Conservation (phyloP, 768 basidiomycete genomes). For the Tephrocybe sp. region DNA sequence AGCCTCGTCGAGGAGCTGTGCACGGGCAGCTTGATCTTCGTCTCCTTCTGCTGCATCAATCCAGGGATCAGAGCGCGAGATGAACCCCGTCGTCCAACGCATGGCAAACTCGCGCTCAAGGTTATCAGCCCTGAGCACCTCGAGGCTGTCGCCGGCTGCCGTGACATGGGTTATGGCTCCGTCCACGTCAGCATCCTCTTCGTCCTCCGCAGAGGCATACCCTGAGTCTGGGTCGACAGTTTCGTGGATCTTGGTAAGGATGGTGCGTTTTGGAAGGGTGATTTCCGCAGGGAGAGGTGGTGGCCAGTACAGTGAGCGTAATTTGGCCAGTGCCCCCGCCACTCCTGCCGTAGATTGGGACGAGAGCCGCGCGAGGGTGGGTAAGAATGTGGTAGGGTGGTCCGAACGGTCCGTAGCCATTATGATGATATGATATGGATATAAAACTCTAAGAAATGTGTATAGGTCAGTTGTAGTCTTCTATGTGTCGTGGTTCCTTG, state of each 20-base stretch:
- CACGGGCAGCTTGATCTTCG: slow-evolving; percentile 40
- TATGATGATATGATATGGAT: slow-evolving; percentile 13
- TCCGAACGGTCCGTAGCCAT: slow-evolving; percentile 12
- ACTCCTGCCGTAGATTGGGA: slow-evolving; percentile 35
- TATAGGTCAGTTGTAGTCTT: slow-evolving; percentile 14
- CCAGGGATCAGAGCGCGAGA: slow-evolving; percentile 62
- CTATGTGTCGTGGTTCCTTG: slow-evolving; percentile 10
- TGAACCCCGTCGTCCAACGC: slow-evolving; percentile 73
- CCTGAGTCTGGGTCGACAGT: slow-evolving; percentile 66
- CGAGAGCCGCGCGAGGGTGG: slow-evolving; percentile 47
- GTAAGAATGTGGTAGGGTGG: slow-evolving; percentile 46
- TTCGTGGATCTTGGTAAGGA: slow-evolving; percentile 36
- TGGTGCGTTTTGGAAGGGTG: slow-evolving; percentile 24
- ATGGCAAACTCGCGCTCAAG: slow-evolving; percentile 70
- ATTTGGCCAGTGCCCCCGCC: slow-evolving; percentile 37
- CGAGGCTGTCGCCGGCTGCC: slow-evolving; percentile 23
- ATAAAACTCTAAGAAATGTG: neutral
- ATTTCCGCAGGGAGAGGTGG: slow-evolving; percentile 28
- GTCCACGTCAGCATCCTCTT: slow-evolving; percentile 39
- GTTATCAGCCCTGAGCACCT: slow-evolving; percentile 57
- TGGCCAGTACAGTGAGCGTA: slow-evolving; percentile 56
- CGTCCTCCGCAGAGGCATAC: slow-evolving; percentile 73
- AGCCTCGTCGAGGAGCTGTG: slow-evolving; percentile 52
- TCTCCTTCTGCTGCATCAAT: slow-evolving; percentile 22
- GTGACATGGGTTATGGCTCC: slow-evolving; percentile 10